phyloP scores from a whole-genome alignment of 306 rosid genomes.

The Vigna mungo region DNA sequence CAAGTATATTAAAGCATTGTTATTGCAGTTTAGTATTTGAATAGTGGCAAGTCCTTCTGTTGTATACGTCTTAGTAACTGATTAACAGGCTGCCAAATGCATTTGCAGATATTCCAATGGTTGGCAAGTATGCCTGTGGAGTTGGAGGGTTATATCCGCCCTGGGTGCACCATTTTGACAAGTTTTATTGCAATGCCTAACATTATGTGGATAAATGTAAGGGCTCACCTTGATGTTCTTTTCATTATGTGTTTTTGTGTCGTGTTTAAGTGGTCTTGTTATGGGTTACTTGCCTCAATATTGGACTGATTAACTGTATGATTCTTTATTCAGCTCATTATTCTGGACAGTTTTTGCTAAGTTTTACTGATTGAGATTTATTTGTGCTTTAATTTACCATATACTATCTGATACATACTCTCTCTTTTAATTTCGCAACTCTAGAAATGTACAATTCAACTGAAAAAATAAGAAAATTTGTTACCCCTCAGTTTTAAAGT shows the following conservation, averaged over 20 bases:
- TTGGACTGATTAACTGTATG: slow-evolving; percentile 7
- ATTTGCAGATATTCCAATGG: slow-evolving; percentile 94
- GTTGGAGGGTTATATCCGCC: slow-evolving; percentile 98
- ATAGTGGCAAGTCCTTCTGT: slow-evolving; percentile 35
- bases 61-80: slow-evolving; percentile 37
- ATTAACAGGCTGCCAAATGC: slow-evolving; percentile 52
- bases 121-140: slow-evolving; percentile 94
- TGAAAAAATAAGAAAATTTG: not conserved
- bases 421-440: not conserved
- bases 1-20: slow-evolving; percentile 84
- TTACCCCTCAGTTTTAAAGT: not conserved
- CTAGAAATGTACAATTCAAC: not conserved
- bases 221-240: slow-evolving; percentile 36
- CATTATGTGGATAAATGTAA: slow-evolving; percentile 92
- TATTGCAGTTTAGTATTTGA: slow-evolving; percentile 81
- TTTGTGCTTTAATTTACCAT: slow-evolving; percentile 10
- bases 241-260: slow-evolving; percentile 4
- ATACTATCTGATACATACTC: not conserved
- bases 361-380: slow-evolving; percentile 5
- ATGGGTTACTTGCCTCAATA: not conserved
- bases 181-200: slow-evolving; percentile 87
- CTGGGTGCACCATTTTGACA: slow-evolving; percentile 96
- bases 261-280: slow-evolving; percentile 31
- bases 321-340: not conserved
- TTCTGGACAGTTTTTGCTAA: slow-evolving; percentile 17